A percentile compares a stretch with the other conserved stretches of the same genome.
Evolutionary conservation across 305 asterid genomes (phyloP).

Genomic region (Solanum hybrid): DNA sequence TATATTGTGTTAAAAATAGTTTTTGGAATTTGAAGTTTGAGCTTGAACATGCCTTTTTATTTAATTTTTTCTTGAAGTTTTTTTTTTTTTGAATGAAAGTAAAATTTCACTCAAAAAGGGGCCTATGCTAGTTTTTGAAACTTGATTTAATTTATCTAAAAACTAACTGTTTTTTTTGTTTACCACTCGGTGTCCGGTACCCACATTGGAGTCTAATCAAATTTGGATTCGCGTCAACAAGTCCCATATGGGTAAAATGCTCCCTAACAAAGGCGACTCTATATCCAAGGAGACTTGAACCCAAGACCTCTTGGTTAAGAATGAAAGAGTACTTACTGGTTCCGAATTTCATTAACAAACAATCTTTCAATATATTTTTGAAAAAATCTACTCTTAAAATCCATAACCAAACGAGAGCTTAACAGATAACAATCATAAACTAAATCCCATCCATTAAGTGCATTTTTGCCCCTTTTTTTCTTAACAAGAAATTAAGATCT

Average conservation of each 20-base stretch:
- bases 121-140: background rate
- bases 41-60: background rate
- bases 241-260: too few relatives aligned
- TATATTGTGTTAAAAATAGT: background rate
- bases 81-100: background rate
- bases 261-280: too few relatives aligned
- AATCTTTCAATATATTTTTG: background rate
- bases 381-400: background rate
- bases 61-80: background rate
- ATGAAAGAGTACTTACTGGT: too few relatives aligned
- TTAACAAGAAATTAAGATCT: background rate
- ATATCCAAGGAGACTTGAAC: too few relatives aligned
- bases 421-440: background rate
- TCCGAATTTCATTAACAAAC: background rate
- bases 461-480: background rate
- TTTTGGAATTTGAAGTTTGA: background rate
- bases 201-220: too few relatives aligned
- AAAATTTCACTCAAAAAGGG: background rate
- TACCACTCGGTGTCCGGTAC: accelerated
- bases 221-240: too few relatives aligned
- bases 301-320: too few relatives aligned
- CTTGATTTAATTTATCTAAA: background rate
- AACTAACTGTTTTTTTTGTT: background rate
- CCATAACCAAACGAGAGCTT: background rate
- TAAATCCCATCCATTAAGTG: background rate